phyloP scores from a whole-genome alignment of 352 stramenopile species.

The Phytophthora hibernalis region DNA sequence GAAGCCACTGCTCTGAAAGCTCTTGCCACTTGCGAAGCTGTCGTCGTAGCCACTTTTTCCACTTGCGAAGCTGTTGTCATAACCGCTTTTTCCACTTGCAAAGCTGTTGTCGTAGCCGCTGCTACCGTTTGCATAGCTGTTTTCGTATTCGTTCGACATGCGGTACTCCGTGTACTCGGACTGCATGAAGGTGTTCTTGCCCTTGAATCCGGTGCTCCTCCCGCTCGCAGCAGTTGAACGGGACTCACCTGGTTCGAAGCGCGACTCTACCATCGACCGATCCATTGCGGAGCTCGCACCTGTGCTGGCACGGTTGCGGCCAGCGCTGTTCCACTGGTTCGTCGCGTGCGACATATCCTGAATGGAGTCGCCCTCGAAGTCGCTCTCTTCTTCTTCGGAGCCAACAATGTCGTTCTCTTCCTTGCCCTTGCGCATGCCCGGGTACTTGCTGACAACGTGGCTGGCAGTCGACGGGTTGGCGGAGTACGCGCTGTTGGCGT shows the following conservation, averaged over 20 bases:
- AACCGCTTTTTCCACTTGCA: conserved; percentile 14
- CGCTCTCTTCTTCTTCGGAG: conserved; percentile 47
- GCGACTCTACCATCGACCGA: conserved; percentile 25
- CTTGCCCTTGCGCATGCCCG: conserved; percentile 25
- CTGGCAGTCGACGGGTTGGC: conserved; percentile 19
- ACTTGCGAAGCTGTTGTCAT: conserved; percentile 20
- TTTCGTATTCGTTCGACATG: conserved; percentile 35
- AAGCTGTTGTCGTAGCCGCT: conserved; percentile 27
- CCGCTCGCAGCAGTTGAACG: conserved; percentile 35
- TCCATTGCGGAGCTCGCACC: conserved; percentile 14
- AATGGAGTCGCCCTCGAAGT: conserved; percentile 51
- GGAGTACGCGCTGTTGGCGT: conserved; percentile 34
- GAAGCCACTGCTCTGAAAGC: conserved; percentile 51
- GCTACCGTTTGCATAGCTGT: conserved; percentile 3
- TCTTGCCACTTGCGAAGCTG: conserved; percentile 25
- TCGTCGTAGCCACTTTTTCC: conserved; percentile 14
- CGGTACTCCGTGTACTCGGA: conserved; percentile 42
- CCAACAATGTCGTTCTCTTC: conserved; percentile 42
- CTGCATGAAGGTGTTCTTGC: conserved; percentile 28
- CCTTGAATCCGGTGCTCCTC: conserved; percentile 11
- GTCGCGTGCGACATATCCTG: conserved; percentile 45
- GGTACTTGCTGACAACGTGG: conserved; percentile 37
- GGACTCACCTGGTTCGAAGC: conserved; percentile 21
- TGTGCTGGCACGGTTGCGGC: conserved; percentile 20
- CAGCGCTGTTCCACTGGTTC: conserved; percentile 39